Base-by-base conservation (phyloP, 2,329 filamentous ascomycete species). In the Neocucurbitaria cava region DNA sequence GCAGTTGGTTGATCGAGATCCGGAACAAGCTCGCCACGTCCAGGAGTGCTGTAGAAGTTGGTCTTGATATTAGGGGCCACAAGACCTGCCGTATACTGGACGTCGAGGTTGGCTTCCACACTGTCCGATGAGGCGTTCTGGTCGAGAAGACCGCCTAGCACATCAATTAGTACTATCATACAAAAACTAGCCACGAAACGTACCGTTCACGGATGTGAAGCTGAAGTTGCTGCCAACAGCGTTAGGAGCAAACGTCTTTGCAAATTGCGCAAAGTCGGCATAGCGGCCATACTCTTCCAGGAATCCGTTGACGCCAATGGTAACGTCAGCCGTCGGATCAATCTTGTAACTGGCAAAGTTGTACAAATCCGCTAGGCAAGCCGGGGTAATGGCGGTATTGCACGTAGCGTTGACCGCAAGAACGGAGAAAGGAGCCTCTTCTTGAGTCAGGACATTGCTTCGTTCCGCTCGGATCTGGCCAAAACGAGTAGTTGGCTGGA, bases 401-500 rank as follows among this genome's bases (percentile, higher is more conserved):
- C 81, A 83, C 36, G 66, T 71, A 5, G 73, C 68, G 11, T 76
- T 73, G 18, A 68, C 59, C n/a, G 65, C 65, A 30, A 61, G 58
- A 31, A 50, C 48, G 3, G 56, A 60, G 17, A 70, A 57, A 8
- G 60, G 59, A 8, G 62, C 58, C 3, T 57, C 57, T 45, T 72
- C 64, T 39, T 72, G 59, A 28, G 70, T 66, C 18, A 72, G 52
- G 11, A 77, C 68, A 6, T 72, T 72, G 23, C 70, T 77, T 40
- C 62, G 68, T 52, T 83, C 79, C 2, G 80, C 62, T 26, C 69
- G 71, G 20, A 83, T 77, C 50, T 81, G 76, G 17, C 83, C 83
- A 54, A 89, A 89, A 35, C 83, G 79, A 3, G 85, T 89, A 0
- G 87, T 89, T 1, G 87, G 87, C 70, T 89, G 85, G 44, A 89